A percentile compares a stretch with the other conserved stretches of the same genome.
These are phyloP conservation scores for Mycena indigotica DNA, from an alignment of 768 basidiomycete species.

Conservation along the genomic window DNA sequence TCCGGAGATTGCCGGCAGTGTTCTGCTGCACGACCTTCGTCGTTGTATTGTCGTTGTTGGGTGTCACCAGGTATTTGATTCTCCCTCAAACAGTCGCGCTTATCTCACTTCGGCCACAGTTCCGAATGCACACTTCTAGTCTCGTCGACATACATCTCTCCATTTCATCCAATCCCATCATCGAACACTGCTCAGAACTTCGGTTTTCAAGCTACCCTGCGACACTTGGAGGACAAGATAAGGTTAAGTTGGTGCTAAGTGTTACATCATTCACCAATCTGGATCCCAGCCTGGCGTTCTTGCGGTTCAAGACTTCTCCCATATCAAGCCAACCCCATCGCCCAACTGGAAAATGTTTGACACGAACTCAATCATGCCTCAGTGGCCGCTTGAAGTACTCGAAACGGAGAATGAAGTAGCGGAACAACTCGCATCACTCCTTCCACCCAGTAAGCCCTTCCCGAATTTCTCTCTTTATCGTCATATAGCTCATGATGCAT, in stretches of 20 bases:
- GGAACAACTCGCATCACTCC: constrained; percentile 5
- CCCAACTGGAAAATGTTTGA: constrained; percentile 64
- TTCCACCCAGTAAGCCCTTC: background rate
- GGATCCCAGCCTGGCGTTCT: constrained; percentile 42
- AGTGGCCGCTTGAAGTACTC: constrained; percentile 26
- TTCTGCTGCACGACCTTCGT: constrained; percentile 65
- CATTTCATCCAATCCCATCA: constrained; percentile 72
- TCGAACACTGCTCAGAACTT: constrained; percentile 70
- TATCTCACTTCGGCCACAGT: constrained; percentile 48
- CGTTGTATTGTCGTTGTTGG: constrained; percentile 68
- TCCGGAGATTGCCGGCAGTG: constrained; percentile 68
- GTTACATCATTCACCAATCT: no score
- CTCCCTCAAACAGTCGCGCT: background rate
- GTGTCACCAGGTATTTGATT: constrained; percentile 72
- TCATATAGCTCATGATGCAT: background rate
- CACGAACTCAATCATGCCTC: constrained; percentile 12
- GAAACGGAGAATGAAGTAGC: constrained; percentile 18
- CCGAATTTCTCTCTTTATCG: no score
- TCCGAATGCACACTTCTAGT: constrained; percentile 82
- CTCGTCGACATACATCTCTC: constrained; percentile 66
- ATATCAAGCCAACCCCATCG: constrained; percentile 73
- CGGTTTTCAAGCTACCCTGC: constrained; percentile 67
- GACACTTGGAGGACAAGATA: constrained; percentile 23
- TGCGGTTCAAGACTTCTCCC: constrained; percentile 83
- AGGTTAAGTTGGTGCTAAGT: constrained; percentile 9